Percentiles rank a stretch among this genome's conserved stretches.
Evolutionary conservation across 352 stramenopile genomes (phyloP).

Genomic region (Thraustochytrium sp.): DNA sequence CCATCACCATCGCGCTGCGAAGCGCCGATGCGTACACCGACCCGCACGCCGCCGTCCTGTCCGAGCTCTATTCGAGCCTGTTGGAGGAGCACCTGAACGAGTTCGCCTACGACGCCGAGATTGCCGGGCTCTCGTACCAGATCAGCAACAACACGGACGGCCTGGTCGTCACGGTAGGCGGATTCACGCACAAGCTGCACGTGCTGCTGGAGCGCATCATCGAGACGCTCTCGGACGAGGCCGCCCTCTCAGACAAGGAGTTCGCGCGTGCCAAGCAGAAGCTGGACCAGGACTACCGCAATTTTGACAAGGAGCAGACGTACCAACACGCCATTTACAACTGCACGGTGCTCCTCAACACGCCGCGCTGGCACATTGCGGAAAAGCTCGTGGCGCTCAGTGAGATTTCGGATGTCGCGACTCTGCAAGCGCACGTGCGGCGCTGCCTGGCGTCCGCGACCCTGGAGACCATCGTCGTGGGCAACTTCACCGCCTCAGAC

Average conservation of each 20-base stretch:
- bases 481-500: slow-evolving; percentile 56
- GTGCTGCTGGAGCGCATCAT: background rate
- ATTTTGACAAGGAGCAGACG: slow-evolving; percentile 57
- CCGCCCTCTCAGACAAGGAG: background rate
- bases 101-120: slow-evolving; percentile 42
- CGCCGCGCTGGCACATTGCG: slow-evolving; percentile 66
- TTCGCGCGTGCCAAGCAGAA: background rate
- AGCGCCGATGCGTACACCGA: background rate
- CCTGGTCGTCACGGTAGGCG: background rate
- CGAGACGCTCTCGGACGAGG: background rate
- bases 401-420: slow-evolving; percentile 56
- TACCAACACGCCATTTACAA: slow-evolving; percentile 80
- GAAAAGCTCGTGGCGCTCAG: slow-evolving; percentile 68
- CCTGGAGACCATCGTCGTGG: slow-evolving; percentile 64
- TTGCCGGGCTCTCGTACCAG: slow-evolving; percentile 12
- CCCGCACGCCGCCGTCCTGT: background rate
- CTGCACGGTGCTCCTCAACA: slow-evolving; percentile 65
- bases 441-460: slow-evolving; percentile 65
- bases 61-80: slow-evolving; percentile 27
- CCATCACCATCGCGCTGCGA: background rate
- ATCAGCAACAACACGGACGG: slow-evolving; percentile 2
- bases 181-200: background rate
- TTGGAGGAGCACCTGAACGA: slow-evolving; percentile 46
- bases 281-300: background rate
- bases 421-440: slow-evolving; percentile 59